Conservation (phyloP, 495 filamentous ascomycete species). For the Tetracladium setigerum region DNA sequence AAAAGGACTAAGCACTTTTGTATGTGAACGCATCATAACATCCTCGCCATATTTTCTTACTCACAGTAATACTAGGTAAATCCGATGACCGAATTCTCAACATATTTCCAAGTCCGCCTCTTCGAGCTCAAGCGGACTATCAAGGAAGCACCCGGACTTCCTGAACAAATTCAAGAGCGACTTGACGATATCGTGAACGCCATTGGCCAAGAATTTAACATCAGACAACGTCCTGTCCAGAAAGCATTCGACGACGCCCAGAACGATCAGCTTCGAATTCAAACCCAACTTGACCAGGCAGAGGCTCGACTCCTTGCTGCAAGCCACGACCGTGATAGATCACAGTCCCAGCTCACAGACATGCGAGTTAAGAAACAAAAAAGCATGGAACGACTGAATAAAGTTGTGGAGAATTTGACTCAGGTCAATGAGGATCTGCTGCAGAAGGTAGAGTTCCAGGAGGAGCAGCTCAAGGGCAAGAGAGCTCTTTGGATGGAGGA, state of each 20-base stretch:
- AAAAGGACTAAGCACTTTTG: no score
- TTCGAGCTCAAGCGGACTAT: not conserved
- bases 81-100: no score
- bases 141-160: not conserved
- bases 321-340: slow-evolving; percentile 6
- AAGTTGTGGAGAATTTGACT: not conserved
- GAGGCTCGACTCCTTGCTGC: not conserved
- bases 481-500: slow-evolving; percentile 17
- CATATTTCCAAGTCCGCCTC: not conserved
- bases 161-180: not conserved
- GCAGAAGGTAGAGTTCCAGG: slow-evolving; percentile 6
- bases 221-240: slow-evolving; percentile 4
- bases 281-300: not conserved
- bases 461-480: slow-evolving; percentile 20
- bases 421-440: not conserved
- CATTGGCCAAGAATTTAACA: slow-evolving; percentile 11
- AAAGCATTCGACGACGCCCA: not conserved
- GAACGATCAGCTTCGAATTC: slow-evolving; percentile 1
- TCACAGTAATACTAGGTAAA: no score
- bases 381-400: not conserved
- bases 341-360: not conserved
- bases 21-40: not conserved
- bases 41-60: no score
- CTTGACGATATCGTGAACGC: slow-evolving; percentile 2
- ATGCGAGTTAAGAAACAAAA: slow-evolving; percentile 4